Evolutionary conservation across 371 early-diverging fungal species (phyloP).

Genomic region (Mucor indicus): DNA sequence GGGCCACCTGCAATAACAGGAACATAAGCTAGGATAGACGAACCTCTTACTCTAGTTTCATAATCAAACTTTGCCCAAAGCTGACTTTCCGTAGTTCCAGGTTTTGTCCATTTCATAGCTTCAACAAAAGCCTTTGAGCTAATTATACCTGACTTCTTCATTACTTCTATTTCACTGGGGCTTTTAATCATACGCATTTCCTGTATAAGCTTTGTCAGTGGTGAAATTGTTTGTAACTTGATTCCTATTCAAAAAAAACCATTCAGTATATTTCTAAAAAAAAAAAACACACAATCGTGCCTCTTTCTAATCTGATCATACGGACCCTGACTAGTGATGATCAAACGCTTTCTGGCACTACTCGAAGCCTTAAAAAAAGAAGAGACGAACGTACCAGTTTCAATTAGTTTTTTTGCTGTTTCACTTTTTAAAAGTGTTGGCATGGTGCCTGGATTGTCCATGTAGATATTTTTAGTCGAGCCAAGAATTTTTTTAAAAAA

Average conservation of each 20-base stretch:
- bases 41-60: constrained; percentile 67
- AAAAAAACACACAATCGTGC: no score
- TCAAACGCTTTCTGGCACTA: constrained; percentile 10
- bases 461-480: constrained; percentile 29
- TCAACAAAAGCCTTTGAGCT: constrained; percentile 77
- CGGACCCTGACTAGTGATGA: constrained; percentile 14
- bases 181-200: constrained; percentile 79
- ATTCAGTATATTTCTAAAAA: no score
- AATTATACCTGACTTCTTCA: constrained; percentile 78
- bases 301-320: no score
- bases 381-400: constrained; percentile 32
- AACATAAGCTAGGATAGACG: constrained; percentile 86
- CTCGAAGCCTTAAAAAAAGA: constrained; percentile 8
- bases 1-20: constrained; percentile 95
- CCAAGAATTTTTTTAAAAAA: constrained; percentile 23
- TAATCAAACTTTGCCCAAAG: constrained; percentile 80
- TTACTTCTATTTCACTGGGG: constrained; percentile 68
- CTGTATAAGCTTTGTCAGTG: constrained; percentile 63
- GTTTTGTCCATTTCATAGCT: constrained; percentile 69
- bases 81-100: constrained; percentile 73
- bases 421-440: constrained; percentile 28
- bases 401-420: constrained; percentile 22
- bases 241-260: no score
- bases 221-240: constrained; percentile 39
- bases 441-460: constrained; percentile 29